Base-by-base conservation (phyloP, 768 basidiomycete genomes). In the Pholiota molesta region DNA sequence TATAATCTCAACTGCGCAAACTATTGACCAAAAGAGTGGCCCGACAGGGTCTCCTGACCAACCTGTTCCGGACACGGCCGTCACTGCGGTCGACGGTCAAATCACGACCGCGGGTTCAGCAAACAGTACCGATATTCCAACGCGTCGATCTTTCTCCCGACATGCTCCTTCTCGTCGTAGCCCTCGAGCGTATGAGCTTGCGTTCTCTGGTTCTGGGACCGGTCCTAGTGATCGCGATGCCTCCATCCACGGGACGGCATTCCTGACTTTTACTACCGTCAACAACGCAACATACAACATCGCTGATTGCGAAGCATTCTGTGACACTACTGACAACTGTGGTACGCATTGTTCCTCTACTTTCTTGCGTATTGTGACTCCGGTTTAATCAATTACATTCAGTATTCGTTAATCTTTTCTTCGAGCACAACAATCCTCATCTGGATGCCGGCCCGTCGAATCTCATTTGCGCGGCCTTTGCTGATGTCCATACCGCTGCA, bases 381-480 rank as follows among this genome's bases (percentile, higher is more conserved):
- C 2, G 14, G 1, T 26, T 39, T 56, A 21, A 42, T 28, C 13
- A 19, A 56, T n/a, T 7, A 0, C 23, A 54, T 42, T 16, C 19
- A 58, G 57, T 58, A 1, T 58, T 58, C 13, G 57, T 39, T 35
- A 58, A 58, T 29, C 45, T 83, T 13, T 83, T 75, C 60, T 81
- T 81, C 69, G 79, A 83, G 61, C 76, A 69, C 70, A 82, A 81
- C 65, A 81, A 81, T 63, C 59, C 68, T 8, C 69, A 76, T 14
- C 68, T 78, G 37, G 78, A 79, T 62, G 77, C 77, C 52, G 74
- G 78, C 60, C 55, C 74, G 5, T 82, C 81, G 0, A 80, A 81
- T 60, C 73, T 82, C 64, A 80, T 80, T 64, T 83, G 81, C 52
- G 79, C 76, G 0, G 65, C 74, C 1, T 83, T 79, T 64, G 78